Evolutionary conservation across 495 filamentous ascomycete species (phyloP), one percentile per base, ranked within the genome.

Genomic region (Penicillium dipodomyicola): DNA sequence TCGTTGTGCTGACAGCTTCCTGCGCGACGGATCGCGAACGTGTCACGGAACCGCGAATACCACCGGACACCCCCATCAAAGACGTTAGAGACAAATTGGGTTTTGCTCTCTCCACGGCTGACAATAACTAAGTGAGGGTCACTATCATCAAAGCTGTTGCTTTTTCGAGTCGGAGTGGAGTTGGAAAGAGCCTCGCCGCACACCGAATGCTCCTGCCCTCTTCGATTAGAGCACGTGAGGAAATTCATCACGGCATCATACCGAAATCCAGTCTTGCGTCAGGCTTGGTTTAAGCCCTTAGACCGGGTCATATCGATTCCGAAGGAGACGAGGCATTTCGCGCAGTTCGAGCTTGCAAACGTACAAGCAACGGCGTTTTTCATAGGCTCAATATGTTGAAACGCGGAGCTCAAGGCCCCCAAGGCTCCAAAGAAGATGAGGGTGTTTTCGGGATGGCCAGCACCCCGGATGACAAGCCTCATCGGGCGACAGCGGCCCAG

Each of bases 401-500:
- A 70, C 69, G 73, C 56, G 42, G 42, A 19, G 70, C 70, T 27
- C 57, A 71, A 62, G 69, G 72, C 58, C 68, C 67, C 62, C 70
- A 76, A 29, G 68, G 69, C 52, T 61, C 62, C 35, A 74, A 70
- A 43, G 73, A 70, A 8, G 46, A 54, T 10, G 41, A 68, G 32
- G 59, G 67, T 40, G 43, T 58, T 27, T 73, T 76, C 57, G 68
- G 67, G 15, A 76, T 76, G 74, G 58, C 63, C 49, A 72, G 71
- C 42, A 77, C 75, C 57, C 75, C 75, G 30, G 73, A 77, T 25
- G 75, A 79, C 0, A 77, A 74, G 70, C 74, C 76, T 33, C 69
- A 75, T 46, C 75, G 72, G 65, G 79, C 79, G 32, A 81, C 76
- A 20, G 78, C 80, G 22, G 77, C 79, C 29, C 79, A 81, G 66